These are phyloP conservation scores for Colletotrichum neosansevieriae DNA, from an alignment of 2,329 filamentous ascomycete genomes.

Conservation along the genomic window DNA sequence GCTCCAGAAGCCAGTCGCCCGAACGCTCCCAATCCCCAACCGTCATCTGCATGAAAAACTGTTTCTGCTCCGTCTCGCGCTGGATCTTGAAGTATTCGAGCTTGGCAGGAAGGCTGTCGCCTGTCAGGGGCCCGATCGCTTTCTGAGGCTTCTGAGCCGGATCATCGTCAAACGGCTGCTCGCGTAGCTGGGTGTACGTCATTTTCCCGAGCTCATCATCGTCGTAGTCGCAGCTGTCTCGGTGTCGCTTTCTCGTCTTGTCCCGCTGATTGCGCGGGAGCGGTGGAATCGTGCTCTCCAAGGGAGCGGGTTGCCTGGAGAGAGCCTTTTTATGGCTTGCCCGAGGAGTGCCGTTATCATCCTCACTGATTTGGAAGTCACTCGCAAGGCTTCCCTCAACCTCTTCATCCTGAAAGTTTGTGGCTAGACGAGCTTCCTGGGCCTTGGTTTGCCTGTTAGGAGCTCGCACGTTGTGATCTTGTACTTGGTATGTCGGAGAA, in stretches of 20 bases:
- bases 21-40: conserved; percentile 70
- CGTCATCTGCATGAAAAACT: conserved; percentile 66
- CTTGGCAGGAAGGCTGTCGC: conserved; percentile 60
- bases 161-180: conserved; percentile 69
- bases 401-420: conserved; percentile 16
- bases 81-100: conserved; percentile 63
- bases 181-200: conserved; percentile 63
- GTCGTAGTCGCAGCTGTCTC: conserved; percentile 65
- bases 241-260: conserved; percentile 56
- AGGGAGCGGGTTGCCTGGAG: conserved; percentile 41
- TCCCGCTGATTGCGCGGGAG: conserved; percentile 36
- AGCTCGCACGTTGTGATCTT: conserved; percentile 34
- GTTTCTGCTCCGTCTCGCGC: conserved; percentile 58
- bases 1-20: conserved; percentile 70
- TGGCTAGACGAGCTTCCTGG: background rate
- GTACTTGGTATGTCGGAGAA: conserved; percentile 41
- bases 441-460: conserved; percentile 11
- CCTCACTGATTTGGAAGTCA: conserved; percentile 31
- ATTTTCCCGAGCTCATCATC: conserved; percentile 67
- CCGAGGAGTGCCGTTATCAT: conserved; percentile 40
- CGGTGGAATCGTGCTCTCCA: conserved; percentile 42
- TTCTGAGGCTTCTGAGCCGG: conserved; percentile 60
- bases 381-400: conserved; percentile 34
- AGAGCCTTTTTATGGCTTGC: conserved; percentile 40
- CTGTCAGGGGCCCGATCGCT: conserved; percentile 51